phyloP scores from a whole-genome alignment of 768 basidiomycete species.

The Russula brevipes region DNA sequence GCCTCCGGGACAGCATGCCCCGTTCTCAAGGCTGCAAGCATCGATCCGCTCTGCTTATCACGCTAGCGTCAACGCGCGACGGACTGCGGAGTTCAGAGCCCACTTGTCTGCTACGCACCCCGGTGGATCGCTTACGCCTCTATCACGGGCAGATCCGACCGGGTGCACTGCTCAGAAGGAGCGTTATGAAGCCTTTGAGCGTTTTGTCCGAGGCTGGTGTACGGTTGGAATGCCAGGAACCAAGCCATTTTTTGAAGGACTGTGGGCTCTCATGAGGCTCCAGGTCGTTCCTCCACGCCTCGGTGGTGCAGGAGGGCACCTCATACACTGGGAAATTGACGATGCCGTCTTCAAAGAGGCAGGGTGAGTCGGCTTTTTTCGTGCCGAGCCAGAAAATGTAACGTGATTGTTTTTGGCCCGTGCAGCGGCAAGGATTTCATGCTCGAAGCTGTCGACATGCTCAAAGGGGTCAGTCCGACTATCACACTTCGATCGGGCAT shows the following conservation, averaged over 20 bases:
- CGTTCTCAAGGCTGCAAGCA: slow-evolving; percentile 81
- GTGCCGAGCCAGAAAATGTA: slow-evolving; percentile 17
- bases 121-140: slow-evolving; percentile 73
- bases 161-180: slow-evolving; percentile 69
- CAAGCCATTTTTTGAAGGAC: slow-evolving; percentile 75
- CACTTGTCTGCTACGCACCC: slow-evolving; percentile 73
- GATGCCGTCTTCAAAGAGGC: slow-evolving; percentile 93
- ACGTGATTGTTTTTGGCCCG: slow-evolving; percentile 25
- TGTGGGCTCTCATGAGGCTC: slow-evolving; percentile 75
- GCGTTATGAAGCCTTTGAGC: slow-evolving; percentile 66
- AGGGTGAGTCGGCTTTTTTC: slow-evolving; percentile 56
- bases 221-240: slow-evolving; percentile 84
- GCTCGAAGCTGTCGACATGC: slow-evolving; percentile 82
- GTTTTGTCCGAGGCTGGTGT: slow-evolving; percentile 80
- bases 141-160: slow-evolving; percentile 60
- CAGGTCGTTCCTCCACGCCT: slow-evolving; percentile 75
- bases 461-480: slow-evolving; percentile 73
- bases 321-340: slow-evolving; percentile 87
- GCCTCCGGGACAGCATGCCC: slow-evolving; percentile 78
- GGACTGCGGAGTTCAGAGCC: slow-evolving; percentile 81
- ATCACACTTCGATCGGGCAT: slow-evolving; percentile 28
- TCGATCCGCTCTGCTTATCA: slow-evolving; percentile 84
- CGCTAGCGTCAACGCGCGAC: slow-evolving; percentile 66
- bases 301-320: slow-evolving; percentile 69
- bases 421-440: slow-evolving; percentile 89